phyloP scores from a whole-genome alignment of 2,329 filamentous ascomycete genomes.

The Acrodontium crateriforme region DNA sequence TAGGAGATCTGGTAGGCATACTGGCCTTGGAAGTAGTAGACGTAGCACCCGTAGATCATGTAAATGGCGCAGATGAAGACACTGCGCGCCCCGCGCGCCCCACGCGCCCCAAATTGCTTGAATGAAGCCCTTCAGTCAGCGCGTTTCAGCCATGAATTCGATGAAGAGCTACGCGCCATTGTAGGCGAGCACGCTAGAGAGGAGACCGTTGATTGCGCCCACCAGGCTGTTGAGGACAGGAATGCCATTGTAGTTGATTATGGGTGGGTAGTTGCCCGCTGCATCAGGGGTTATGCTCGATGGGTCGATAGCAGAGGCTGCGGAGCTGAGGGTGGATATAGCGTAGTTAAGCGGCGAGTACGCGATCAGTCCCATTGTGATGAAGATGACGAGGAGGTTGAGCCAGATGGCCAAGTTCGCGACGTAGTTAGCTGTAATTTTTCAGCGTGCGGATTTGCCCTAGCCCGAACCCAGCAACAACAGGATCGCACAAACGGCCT shows the following conservation, averaged over 20 bases:
- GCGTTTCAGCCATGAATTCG: conserved; percentile 44
- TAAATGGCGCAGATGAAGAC: conserved; percentile 37
- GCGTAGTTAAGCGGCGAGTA: conserved; percentile 37
- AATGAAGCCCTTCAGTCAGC: conserved; percentile 34
- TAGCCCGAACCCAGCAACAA: conserved; percentile 36
- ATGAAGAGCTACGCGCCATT: conserved; percentile 45
- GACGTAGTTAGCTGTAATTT: conserved; percentile 40
- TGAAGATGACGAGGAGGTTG: conserved; percentile 37
- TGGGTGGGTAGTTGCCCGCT: conserved; percentile 6
- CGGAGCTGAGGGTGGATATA: conserved; percentile 9
- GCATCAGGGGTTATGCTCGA: conserved; percentile 22
- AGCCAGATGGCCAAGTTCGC: conserved; percentile 44
- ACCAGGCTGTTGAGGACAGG: conserved; percentile 7
- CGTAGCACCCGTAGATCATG: conserved; percentile 34
- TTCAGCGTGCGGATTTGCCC: conserved; percentile 44
- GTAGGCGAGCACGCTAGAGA: conserved; percentile 25
- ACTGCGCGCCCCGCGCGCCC: too few species aligned
- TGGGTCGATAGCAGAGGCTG: conserved; percentile 12
- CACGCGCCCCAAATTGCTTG: conserved; percentile 34
- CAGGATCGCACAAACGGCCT: conserved; percentile 39
- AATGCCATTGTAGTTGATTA: conserved; percentile 8
- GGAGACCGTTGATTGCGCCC: conserved; percentile 13
- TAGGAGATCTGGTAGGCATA: conserved; percentile 30
- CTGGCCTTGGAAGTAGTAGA: conserved; percentile 36
- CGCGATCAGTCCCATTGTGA: conserved; percentile 39